Base-by-base conservation (phyloP, 1,139 yeast genomes). In the Yamadazyma mexicana region DNA sequence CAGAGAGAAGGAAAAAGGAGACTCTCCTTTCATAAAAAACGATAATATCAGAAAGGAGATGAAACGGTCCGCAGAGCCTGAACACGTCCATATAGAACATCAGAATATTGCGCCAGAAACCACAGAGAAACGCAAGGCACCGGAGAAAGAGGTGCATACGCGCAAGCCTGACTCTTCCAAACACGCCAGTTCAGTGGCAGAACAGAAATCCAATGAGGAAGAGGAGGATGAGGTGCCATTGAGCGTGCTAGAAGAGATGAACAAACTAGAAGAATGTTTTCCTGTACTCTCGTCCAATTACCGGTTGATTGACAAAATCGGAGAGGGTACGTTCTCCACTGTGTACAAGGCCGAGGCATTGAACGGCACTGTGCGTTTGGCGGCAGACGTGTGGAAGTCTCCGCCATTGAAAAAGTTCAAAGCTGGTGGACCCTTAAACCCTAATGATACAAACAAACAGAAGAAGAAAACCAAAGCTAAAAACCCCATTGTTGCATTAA, bases 271-370 rank as follows among this genome's bases (percentile, higher is more conserved):
- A 46, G 71, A 67, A 33, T 72, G 83, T 26, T 88, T 91, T 55
- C 83, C 83, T 2, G 75, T 75, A 1, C 67, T 91, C 33, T 64
- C 79, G 1, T 64, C 69, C 22, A 75, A 79, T 36, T 91, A 85
- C 55, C 69, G 81, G 31, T 66, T 92, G 17, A 64, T 87, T 26
- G 94, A 87, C 52, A 87, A 91, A 57, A 87, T 91, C 48, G 99
- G 98, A 10, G 97, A 91, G 59, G 97, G 98, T 18, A 89, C 98
- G 0, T 89, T 89, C 55, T 86, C 95, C 17, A 79, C 89, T 1
- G 96, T 92, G 4, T 92, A 88, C 69, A 85, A 85, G 56, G 96
- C 98, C 0, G 82, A 81, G 45, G 95, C 91, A 41, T 58, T 81
- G 37, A 66, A 67, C 42, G 78, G 77, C 1, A 52, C 65, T 11